Percentiles rank a stretch among this genome's conserved stretches.
Conservation (phyloP, 2,329 filamentous ascomycete species). For the Aspergillus spinulosporus region DNA sequence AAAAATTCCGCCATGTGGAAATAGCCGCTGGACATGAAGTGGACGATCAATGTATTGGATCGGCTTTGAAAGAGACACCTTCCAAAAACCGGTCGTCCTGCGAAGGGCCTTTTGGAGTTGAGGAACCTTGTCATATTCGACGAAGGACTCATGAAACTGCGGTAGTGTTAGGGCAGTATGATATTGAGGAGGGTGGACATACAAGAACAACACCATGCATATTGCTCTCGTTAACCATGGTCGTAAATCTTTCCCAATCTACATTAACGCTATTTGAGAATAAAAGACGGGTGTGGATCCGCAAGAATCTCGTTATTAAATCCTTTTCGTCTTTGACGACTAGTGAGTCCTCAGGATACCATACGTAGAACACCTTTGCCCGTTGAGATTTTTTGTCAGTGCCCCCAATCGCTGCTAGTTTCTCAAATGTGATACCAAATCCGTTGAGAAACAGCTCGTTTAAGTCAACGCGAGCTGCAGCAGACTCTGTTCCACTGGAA, state of each 20-base stretch:
- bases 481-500: too few relatives aligned
- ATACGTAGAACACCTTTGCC: slow-evolving; percentile 36
- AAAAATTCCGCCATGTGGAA: slow-evolving; percentile 39
- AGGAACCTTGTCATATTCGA: slow-evolving; percentile 31
- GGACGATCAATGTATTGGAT: slow-evolving; percentile 26
- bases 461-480: slow-evolving; percentile 8
- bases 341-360: slow-evolving; percentile 30
- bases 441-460: slow-evolving; percentile 18
- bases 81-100: slow-evolving; percentile 37
- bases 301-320: slow-evolving; percentile 28
- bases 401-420: slow-evolving; percentile 27
- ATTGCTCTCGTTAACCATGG: slow-evolving; percentile 1
- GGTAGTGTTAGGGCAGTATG: slow-evolving; percentile 9
- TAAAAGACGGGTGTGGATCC: slow-evolving; percentile 27
- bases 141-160: slow-evolving; percentile 42
- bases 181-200: slow-evolving; percentile 16
- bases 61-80: slow-evolving; percentile 31
- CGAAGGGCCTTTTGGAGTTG: slow-evolving; percentile 24
- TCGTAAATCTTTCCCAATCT: slow-evolving; percentile 40
- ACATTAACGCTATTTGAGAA: slow-evolving; percentile 32
- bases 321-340: slow-evolving; percentile 26
- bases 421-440: slow-evolving; percentile 31
- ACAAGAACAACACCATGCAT: slow-evolving; percentile 38
- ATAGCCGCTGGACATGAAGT: slow-evolving; percentile 37
- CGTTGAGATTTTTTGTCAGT: slow-evolving; percentile 15